Percentiles rank a stretch among this genome's conserved stretches.
Conservation (phyloP, 805 yeast genomes). For the Candida ficus region DNA sequence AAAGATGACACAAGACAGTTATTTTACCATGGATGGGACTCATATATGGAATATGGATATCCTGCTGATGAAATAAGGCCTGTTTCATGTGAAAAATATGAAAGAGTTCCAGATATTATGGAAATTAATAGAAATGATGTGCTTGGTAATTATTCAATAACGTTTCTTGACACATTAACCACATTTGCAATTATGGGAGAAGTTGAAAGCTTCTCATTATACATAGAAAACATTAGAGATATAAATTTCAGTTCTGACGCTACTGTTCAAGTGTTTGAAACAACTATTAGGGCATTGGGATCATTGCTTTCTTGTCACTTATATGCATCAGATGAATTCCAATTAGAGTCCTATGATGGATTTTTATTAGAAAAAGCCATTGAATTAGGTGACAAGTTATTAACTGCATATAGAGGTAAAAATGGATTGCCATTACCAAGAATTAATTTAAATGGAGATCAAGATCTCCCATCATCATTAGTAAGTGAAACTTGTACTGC, state of each 20-base stretch:
- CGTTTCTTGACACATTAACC: slow-evolving; percentile 76
- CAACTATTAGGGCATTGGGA: slow-evolving; percentile 77
- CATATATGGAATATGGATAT: slow-evolving; percentile 63
- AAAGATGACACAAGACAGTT: slow-evolving; percentile 46
- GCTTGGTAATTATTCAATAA: slow-evolving; percentile 75
- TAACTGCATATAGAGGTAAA: slow-evolving; percentile 63
- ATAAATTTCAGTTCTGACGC: slow-evolving; percentile 56
- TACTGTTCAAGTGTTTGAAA: slow-evolving; percentile 83
- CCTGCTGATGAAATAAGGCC: slow-evolving; percentile 85
- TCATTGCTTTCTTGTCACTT: slow-evolving; percentile 77
- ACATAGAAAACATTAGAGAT: slow-evolving; percentile 34
- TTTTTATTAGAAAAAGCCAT: slow-evolving; percentile 64
- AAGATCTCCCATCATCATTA: slow-evolving; percentile 36
- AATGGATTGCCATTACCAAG: slow-evolving; percentile 76
- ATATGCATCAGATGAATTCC: slow-evolving; percentile 41
- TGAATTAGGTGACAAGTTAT: slow-evolving; percentile 66
- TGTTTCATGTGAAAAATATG: slow-evolving; percentile 60
- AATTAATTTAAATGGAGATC: slow-evolving; percentile 58
- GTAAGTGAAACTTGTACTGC: slow-evolving; percentile 76
- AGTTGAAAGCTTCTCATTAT: slow-evolving; percentile 44
- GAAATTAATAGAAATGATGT: slow-evolving; percentile 74
- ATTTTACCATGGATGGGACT: slow-evolving; percentile 70
- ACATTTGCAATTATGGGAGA: slow-evolving; percentile 72
- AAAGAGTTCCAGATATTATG: slow-evolving; percentile 50
- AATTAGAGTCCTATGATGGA: slow-evolving; percentile 54